These are phyloP conservation scores for Hyaloscypha variabilis DNA, from an alignment of 495 filamentous ascomycete species.

Conservation along the genomic window DNA sequence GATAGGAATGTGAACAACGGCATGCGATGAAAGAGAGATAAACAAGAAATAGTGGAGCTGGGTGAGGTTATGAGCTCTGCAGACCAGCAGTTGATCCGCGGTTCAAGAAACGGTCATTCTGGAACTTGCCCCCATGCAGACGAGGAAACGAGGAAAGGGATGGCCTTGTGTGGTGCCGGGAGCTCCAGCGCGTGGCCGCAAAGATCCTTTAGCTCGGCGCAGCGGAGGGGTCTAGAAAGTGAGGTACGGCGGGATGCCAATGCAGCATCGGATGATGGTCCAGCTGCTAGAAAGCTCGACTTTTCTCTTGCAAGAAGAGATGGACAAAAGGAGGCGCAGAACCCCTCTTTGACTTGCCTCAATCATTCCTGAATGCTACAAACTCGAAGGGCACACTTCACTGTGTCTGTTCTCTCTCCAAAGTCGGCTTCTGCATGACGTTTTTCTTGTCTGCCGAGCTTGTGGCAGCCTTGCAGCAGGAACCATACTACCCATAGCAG, in stretches of 20 bases:
- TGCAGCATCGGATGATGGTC: no score
- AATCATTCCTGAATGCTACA: neutral
- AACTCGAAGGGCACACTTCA: neutral
- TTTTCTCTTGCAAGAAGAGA: neutral
- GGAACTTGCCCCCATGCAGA: neutral
- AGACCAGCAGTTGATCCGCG: slow-evolving; percentile 5
- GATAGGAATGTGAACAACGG: neutral
- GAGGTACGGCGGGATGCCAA: neutral
- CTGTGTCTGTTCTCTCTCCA: neutral
- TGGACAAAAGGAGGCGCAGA: neutral
- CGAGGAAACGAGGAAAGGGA: slow-evolving; percentile 1
- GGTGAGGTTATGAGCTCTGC: slow-evolving; percentile 5
- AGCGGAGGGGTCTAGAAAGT: slow-evolving; percentile 16
- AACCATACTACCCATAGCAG: neutral
- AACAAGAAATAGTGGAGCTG: slow-evolving; percentile 3
- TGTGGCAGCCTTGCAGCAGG: neutral
- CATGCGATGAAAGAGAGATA: neutral
- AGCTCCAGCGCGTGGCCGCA: slow-evolving; percentile 1
- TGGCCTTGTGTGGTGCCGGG: slow-evolving; percentile 15
- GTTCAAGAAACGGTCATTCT: neutral
- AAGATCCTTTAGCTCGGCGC: slow-evolving; percentile 14
- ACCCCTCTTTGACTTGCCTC: neutral
- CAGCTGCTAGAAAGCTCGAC: neutral
- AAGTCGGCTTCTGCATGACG: neutral
- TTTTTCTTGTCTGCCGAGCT: slow-evolving; percentile 1